Base-by-base conservation (phyloP, 192 early-diverging fungal genomes). In the Coemansia sp. region DNA sequence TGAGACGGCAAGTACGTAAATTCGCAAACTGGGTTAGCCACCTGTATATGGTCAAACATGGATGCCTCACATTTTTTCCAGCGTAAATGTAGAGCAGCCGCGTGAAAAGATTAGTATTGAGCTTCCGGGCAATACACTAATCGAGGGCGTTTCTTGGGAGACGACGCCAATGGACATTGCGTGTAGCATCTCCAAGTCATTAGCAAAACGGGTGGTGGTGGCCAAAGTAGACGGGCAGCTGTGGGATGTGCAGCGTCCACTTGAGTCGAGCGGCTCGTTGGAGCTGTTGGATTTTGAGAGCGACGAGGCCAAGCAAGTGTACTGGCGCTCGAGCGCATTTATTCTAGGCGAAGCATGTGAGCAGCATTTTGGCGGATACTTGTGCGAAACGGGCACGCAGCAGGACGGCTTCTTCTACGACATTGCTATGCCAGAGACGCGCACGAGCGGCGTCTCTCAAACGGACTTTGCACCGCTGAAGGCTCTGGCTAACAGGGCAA, bases 321-420 rank as follows among this genome's bases (percentile, higher is more conserved):
- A 91, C 78, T 99, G 96, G 96, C 96, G 97, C 79, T 97, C 95
- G 21, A 90, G 88, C 53, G 96, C 96, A 8, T 95, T 97, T 75
- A 87, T 97, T 65, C 71, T 99, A 51, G 96, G 96, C 48, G 94
- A 97, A 77, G 91, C 94, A 30, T 92, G 93, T 62, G 96, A 99
- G 81, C 83, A 86, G 69, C 91, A 97, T 80, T 99, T 94, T 70
- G 94, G 94, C 46, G 93, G 95, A 80, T 89, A 97, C 57, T 83
- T 99, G 54, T 99, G 96, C 77, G 86, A 96, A 58, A 95, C 94
- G 48, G 95, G 93, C 38, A 95, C 96, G 50, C 79, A 92, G 53
- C 92, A 99, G 56, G 86, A 90, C 53, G 90, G 90, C 12, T 95
- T 96, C 80, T 99, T 90, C 80, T 99, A 99, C 78, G 93, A 99